These are phyloP conservation scores for Aphanomyces stellatus DNA, from an alignment of 352 stramenopile species.

Conservation along the genomic window DNA sequence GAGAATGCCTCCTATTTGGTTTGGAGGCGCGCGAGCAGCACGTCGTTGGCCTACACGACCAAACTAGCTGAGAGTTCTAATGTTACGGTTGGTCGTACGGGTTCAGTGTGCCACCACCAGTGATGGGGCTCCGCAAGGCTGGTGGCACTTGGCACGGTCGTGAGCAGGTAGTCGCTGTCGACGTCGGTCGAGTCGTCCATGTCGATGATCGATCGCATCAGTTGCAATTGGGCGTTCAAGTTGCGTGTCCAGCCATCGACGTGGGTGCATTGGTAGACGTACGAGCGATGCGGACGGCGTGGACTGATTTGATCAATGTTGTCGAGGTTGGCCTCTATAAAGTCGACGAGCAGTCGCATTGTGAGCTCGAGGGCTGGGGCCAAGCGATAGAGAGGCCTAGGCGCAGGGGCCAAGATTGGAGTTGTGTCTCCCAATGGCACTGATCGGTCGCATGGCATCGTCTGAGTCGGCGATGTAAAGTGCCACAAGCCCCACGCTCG, in stretches of 20 bases:
- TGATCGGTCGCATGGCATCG: slow-evolving; percentile 8
- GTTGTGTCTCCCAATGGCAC: not conserved
- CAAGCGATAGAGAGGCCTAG: slow-evolving; percentile 5
- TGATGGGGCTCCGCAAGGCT: not conserved
- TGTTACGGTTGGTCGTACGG: not conserved
- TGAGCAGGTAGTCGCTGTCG: not conserved
- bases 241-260: slow-evolving; percentile 11
- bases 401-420: not conserved
- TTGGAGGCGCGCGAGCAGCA: not conserved
- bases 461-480: not conserved
- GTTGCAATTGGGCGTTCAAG: slow-evolving; percentile 1
- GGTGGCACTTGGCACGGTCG: not conserved
- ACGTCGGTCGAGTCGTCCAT: not conserved
- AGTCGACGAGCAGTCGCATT: slow-evolving; percentile 8
- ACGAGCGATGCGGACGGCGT: slow-evolving; percentile 1
- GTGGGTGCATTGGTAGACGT: slow-evolving; percentile 1
- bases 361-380: slow-evolving; percentile 8
- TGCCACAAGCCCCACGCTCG: slow-evolving; percentile 10
- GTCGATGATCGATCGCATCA: slow-evolving; percentile 12
- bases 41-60: not conserved
- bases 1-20: not conserved
- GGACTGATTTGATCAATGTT: not conserved
- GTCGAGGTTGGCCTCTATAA: slow-evolving; percentile 8
- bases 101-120: slow-evolving; percentile 1
- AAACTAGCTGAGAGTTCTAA: not conserved